phyloP scores from a whole-genome alignment of 495 filamentous ascomycete genomes.

The Penicillium waksmanii region DNA sequence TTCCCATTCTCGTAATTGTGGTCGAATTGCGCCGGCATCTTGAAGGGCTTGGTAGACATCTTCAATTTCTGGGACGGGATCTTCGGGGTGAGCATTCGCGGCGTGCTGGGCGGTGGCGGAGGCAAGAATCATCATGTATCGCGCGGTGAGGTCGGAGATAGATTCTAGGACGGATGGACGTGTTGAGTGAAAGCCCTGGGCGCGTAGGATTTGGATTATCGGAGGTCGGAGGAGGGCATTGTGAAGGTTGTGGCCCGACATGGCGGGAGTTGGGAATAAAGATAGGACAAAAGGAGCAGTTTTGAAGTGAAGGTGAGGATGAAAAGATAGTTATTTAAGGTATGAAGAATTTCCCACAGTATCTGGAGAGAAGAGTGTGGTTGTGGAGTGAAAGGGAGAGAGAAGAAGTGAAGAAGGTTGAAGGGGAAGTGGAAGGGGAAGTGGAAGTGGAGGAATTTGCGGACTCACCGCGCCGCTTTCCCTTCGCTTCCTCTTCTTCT shows the following conservation, averaged over 20 bases:
- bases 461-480: not conserved
- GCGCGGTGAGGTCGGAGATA: constrained; percentile 71
- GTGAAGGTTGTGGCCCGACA: constrained; percentile 59
- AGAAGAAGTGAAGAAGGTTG: not conserved
- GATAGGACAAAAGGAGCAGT: not conserved
- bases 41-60: constrained; percentile 84
- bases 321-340: no score
- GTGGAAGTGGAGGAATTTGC: constrained; percentile 21
- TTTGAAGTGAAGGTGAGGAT: no score
- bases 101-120: constrained; percentile 65
- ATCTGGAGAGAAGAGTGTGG: not conserved
- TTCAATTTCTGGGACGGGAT: constrained; percentile 59
- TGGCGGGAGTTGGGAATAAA: constrained; percentile 15
- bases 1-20: constrained; percentile 60
- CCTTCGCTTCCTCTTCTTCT: not conserved
- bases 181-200: constrained; percentile 79
- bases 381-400: not conserved
- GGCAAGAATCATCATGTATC: constrained; percentile 73
- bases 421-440: not conserved
- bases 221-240: constrained; percentile 79
- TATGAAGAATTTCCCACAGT: not conserved
- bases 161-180: constrained; percentile 77
- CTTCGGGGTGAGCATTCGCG: constrained; percentile 53
- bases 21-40: constrained; percentile 70
- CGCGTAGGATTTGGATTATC: constrained; percentile 84